A percentile compares a stretch with the other conserved stretches of the same genome.
phyloP scores from a whole-genome alignment of 2,329 filamentous ascomycete species.

The Talaromyces verruculosus region DNA sequence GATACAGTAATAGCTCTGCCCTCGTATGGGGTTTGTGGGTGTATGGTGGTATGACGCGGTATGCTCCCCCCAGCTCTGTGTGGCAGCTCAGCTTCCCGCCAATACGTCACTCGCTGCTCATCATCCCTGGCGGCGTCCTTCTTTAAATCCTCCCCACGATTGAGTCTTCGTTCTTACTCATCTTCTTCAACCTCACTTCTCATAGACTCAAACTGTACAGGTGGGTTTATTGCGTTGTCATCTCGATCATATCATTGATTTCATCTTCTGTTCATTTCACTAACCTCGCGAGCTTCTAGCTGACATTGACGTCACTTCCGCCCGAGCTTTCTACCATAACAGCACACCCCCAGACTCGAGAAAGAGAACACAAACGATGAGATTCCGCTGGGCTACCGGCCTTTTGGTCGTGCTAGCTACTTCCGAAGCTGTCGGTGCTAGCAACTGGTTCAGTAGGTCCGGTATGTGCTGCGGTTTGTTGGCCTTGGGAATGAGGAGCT shows the following conservation, averaged over 20 bases:
- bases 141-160: constrained; percentile 5
- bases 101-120: constrained; percentile 21
- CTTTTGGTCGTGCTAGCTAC: constrained; percentile 71
- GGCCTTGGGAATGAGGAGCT: background rate
- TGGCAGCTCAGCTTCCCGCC: constrained; percentile 14
- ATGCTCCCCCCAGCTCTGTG: background rate
- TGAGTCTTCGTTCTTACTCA: background rate
- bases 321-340: background rate
- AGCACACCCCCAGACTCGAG: background rate
- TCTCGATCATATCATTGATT: background rate
- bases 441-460: constrained; percentile 82
- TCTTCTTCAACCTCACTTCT: background rate
- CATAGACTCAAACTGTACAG: background rate
- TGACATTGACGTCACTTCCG: background rate
- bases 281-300: background rate
- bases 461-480: constrained; percentile 56
- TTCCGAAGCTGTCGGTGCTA: constrained; percentile 64
- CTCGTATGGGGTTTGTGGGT: background rate
- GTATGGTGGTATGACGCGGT: background rate
- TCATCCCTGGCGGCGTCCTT: constrained; percentile 17
- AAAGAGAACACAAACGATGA: constrained; percentile 58
- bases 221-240: background rate
- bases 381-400: constrained; percentile 66
- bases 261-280: background rate
- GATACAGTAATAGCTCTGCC: background rate